Evolutionary conservation across 2,329 filamentous ascomycete species (phyloP).

Genomic region (Aspergillus arachidicola): DNA sequence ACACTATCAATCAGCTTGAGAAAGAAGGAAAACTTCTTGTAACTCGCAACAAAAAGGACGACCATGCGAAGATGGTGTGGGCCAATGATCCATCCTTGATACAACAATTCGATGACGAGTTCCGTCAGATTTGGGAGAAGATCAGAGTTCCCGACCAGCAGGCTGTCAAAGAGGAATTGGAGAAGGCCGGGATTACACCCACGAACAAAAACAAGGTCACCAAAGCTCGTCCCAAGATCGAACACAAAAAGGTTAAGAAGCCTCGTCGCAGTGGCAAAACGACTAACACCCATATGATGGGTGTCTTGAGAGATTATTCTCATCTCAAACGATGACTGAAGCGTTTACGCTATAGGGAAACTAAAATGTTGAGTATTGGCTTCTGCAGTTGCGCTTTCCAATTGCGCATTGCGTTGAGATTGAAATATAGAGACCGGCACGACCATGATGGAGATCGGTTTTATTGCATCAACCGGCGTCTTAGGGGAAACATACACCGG

Average conservation of each 20-base stretch:
- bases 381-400: background rate
- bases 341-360: background rate
- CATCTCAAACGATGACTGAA: conserved; percentile 42
- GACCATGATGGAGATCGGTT: background rate
- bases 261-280: conserved; percentile 74
- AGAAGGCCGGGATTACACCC: conserved; percentile 78
- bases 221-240: conserved; percentile 56
- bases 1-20: conserved; percentile 77
- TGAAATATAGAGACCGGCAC: conserved; percentile 2
- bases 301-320: conserved; percentile 75
- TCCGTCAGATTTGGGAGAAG: conserved; percentile 79
- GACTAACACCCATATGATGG: conserved; percentile 85
- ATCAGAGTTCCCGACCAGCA: conserved; percentile 74
- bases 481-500: background rate
- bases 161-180: conserved; percentile 75
- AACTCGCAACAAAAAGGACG: conserved; percentile 89
- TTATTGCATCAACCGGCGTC: conserved; percentile 11
- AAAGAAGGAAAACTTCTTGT: conserved; percentile 78
- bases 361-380: background rate
- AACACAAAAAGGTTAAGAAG: conserved; percentile 75
- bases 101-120: conserved; percentile 77
- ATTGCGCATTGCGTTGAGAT: background rate
- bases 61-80: conserved; percentile 84
- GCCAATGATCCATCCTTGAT: conserved; percentile 79
- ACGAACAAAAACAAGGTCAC: conserved; percentile 76